A percentile compares a stretch with the other conserved stretches of the same genome.
These are phyloP conservation scores for Brassica nigra DNA, from an alignment of 345 rosid species.

Conservation along the genomic window DNA sequence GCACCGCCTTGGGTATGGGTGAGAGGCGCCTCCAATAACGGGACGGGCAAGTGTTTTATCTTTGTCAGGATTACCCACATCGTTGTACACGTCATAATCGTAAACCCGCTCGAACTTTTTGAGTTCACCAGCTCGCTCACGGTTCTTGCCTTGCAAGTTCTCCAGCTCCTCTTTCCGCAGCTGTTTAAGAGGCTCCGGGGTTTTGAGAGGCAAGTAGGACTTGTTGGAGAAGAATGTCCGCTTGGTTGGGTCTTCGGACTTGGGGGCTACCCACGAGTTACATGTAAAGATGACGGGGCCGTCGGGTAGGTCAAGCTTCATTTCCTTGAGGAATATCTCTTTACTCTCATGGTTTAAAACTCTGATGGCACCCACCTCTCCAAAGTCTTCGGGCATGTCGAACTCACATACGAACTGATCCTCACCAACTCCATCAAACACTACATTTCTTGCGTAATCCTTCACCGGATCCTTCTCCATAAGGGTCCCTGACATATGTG, in stretches of 20 bases:
- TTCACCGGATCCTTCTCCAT: constrained; percentile 50
- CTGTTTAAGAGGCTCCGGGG: constrained; percentile 62
- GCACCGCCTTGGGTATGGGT: constrained; percentile 61
- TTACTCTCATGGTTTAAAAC: constrained; percentile 70
- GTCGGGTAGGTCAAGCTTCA: constrained; percentile 50
- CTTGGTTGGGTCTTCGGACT: constrained; percentile 36
- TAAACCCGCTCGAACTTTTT: constrained; percentile 51
- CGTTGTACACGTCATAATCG: constrained; percentile 24
- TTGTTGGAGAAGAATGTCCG: constrained; percentile 59
- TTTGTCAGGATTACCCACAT: constrained; percentile 45
- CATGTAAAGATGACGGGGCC: constrained; percentile 49
- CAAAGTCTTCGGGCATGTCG: constrained; percentile 53
- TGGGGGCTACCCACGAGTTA: constrained; percentile 66
- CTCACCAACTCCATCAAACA: constrained; percentile 28
- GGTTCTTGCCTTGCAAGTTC: constrained; percentile 53
- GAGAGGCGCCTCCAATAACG: constrained; percentile 31
- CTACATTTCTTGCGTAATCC: constrained; percentile 48
- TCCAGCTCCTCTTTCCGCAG: constrained; percentile 60
- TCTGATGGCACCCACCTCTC: constrained; percentile 58
- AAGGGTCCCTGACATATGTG: constrained; percentile 43
- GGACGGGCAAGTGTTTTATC: constrained; percentile 24
- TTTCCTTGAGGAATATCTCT: constrained; percentile 58
- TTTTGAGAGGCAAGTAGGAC: constrained; percentile 60
- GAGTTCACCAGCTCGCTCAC: constrained; percentile 63
- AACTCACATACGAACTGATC: constrained; percentile 57